Evolutionary conservation across 805 yeast genomes (phyloP), one percentile per base, ranked within the genome.

Genomic region (Candida sakaeoensis): DNA sequence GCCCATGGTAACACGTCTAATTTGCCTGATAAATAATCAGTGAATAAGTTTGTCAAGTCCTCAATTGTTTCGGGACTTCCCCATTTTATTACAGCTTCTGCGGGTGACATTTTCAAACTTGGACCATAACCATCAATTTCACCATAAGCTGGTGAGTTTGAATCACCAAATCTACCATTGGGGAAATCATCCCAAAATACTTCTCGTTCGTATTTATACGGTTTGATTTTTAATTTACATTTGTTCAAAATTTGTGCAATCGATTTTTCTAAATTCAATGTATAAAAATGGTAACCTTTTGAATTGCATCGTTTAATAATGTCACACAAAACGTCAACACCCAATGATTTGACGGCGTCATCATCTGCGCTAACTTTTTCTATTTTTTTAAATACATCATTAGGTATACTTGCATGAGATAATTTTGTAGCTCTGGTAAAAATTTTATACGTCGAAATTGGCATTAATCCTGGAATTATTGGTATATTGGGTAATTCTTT

Each of bases 51-150:
- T 9, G 84, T 70, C 35, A 90, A 60, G 55, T 89, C 96, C 4
- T 63, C 54, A 2, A 65, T 48, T 10, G 70, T 68, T 23, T 68
- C 74, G 4, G 96, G 96, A 39, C 71, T 65, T 0, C 95, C 96
- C 96, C 97, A 90, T 14, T 79, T 68, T 39, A 76, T 77, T 36
- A 74, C 67, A 1, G 95, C 95, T 53, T 73, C 77, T 26, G 75
- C 70, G 9, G 80, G 74, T 6, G 68, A 48, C 4, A 87, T 80
- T 54, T 90, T 90, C 52, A 93, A 74, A 2, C 85, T 78, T 0
- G 97, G 96, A 2, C 98, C 98, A 59, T 91, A 93, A 22, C 98
- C 98, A 59, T 90, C 97, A 52, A 91, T 87, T 64, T 91, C 97
- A 69, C 98, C 99, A 61, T 85, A 91, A 1, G 98, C 98, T 14